Evolutionary conservation across 2,329 filamentous ascomycete genomes (phyloP).

Genomic region (Dryadomyces quercivorus): DNA sequence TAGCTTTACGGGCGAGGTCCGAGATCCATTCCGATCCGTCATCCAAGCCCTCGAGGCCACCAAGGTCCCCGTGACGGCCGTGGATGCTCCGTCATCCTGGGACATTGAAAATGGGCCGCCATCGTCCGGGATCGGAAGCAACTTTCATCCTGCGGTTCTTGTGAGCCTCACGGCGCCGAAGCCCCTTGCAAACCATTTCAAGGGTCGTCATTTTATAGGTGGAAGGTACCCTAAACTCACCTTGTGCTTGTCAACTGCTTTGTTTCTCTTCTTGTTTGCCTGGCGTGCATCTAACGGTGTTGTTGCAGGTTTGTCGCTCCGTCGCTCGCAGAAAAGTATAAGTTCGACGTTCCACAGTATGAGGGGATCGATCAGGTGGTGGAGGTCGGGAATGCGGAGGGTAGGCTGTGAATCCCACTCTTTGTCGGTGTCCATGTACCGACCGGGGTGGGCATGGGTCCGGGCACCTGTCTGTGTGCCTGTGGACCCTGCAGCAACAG

Average conservation of each 20-base stretch:
- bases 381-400: conserved; percentile 47
- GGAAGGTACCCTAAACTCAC: conserved; percentile 45
- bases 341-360: conserved; percentile 71
- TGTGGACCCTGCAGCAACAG: too few species aligned
- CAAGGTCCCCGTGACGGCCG: conserved; percentile 65
- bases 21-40: conserved; percentile 80
- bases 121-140: conserved; percentile 59
- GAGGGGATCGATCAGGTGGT: conserved; percentile 80
- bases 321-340: conserved; percentile 72
- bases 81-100: conserved; percentile 93
- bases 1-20: conserved; percentile 80
- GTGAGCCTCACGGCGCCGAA: conserved; percentile 91
- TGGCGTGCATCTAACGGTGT: neutral
- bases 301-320: conserved; percentile 60
- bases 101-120: conserved; percentile 82
- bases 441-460: too few species aligned
- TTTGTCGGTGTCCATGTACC: too few species aligned
- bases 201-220: conserved; percentile 81
- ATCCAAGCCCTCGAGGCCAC: conserved; percentile 66
- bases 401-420: conserved; percentile 35
- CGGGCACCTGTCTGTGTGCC: too few species aligned
- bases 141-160: conserved; percentile 67
- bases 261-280: neutral
- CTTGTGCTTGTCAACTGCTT: neutral
- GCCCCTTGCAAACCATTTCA: conserved; percentile 73